phyloP scores from a whole-genome alignment of 2,329 filamentous ascomycete genomes.

The Colletotrichum viniferum region DNA sequence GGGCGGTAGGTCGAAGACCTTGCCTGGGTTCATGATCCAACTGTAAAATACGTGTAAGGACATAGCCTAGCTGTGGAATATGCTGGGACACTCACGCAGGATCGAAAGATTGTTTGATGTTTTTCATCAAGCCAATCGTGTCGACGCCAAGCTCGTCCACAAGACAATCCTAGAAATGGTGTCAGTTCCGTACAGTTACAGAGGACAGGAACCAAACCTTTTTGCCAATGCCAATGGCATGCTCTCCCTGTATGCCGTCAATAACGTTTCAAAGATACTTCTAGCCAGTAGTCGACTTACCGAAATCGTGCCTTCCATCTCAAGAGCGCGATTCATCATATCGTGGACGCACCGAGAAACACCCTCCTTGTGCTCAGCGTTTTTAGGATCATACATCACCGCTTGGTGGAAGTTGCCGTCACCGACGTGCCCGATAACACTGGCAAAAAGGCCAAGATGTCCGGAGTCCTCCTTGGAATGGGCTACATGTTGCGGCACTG shows the following conservation, averaged over 20 bases:
- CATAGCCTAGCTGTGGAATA: not conserved
- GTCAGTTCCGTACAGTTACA: not conserved
- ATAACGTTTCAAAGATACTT: too few relatives aligned
- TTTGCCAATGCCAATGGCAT: slow-evolving; percentile 74
- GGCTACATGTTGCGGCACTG: slow-evolving; percentile 37
- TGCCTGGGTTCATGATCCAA: slow-evolving; percentile 73
- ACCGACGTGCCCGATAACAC: slow-evolving; percentile 75
- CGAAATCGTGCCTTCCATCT: slow-evolving; percentile 74
- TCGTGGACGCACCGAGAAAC: slow-evolving; percentile 66
- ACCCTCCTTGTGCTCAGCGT: slow-evolving; percentile 53
- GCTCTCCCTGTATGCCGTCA: slow-evolving; percentile 54
- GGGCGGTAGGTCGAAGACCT: slow-evolving; percentile 61
- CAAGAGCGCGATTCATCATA: slow-evolving; percentile 73
- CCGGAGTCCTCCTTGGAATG: slow-evolving; percentile 69
- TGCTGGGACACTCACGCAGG: slow-evolving; percentile 40
- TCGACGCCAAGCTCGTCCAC: slow-evolving; percentile 66
- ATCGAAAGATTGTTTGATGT: slow-evolving; percentile 67
- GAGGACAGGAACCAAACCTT: slow-evolving; percentile 59
- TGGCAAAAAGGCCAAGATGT: slow-evolving; percentile 64
- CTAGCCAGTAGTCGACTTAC: slow-evolving; percentile 43
- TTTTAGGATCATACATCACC: slow-evolving; percentile 44
- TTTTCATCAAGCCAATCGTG: slow-evolving; percentile 71
- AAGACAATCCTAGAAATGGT: slow-evolving; percentile 45
- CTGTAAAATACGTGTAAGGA: slow-evolving; percentile 27
- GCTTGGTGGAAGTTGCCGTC: slow-evolving; percentile 76